phyloP scores from a whole-genome alignment of 768 basidiomycete genomes.

The Pleurotus salmoneostramineus region DNA sequence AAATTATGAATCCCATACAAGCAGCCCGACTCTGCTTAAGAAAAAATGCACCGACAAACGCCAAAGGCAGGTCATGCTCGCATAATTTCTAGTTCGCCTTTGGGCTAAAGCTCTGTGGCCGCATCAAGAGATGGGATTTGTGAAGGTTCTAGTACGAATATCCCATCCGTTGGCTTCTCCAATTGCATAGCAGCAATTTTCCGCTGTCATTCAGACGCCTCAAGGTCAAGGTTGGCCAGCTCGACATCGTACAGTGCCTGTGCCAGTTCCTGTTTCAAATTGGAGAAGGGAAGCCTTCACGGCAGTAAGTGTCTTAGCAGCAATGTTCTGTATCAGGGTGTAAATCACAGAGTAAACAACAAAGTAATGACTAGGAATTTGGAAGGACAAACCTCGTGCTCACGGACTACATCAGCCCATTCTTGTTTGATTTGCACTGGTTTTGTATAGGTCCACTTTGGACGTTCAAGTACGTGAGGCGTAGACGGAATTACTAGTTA shows the following conservation, averaged over 20 bases:
- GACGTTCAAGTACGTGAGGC: slow-evolving; percentile 8
- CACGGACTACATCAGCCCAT: background rate
- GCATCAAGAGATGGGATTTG: background rate
- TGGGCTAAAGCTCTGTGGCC: background rate
- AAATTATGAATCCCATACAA: too few species aligned
- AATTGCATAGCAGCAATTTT: slow-evolving; percentile 54
- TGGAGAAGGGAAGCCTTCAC: slow-evolving; percentile 36
- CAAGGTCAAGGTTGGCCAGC: slow-evolving; percentile 53
- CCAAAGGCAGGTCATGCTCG: too few species aligned
- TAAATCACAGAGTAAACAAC: background rate
- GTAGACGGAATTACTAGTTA: background rate
- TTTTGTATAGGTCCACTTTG: slow-evolving; percentile 22
- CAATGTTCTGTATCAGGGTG: slow-evolving; percentile 19
- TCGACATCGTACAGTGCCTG: slow-evolving; percentile 62
- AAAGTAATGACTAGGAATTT: background rate
- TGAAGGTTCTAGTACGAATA: background rate
- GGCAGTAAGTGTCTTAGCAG: slow-evolving; percentile 28
- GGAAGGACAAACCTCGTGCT: slow-evolving; percentile 1
- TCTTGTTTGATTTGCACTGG: slow-evolving; percentile 11
- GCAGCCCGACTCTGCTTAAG: too few species aligned
- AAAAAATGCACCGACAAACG: too few species aligned
- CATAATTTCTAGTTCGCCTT: too few species aligned
- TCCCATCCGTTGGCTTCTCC: slow-evolving; percentile 41
- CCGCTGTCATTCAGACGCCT: slow-evolving; percentile 53
- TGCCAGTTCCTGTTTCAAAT: slow-evolving; percentile 22